Percentiles rank a stretch among this genome's conserved stretches.
phyloP scores from a whole-genome alignment of 1,139 yeast genomes.

The Pichia sp. region DNA sequence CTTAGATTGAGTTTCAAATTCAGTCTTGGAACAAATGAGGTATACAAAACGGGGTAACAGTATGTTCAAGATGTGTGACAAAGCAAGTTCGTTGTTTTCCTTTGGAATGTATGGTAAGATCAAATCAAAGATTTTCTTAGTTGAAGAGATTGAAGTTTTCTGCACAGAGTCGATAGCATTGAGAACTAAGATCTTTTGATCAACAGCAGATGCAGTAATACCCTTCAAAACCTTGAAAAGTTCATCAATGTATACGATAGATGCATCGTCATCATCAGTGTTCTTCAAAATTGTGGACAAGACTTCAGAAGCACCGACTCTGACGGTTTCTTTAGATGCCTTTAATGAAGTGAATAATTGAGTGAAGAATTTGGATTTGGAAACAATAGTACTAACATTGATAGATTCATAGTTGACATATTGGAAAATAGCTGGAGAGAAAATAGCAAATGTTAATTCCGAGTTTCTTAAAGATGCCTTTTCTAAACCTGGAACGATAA shows the following conservation, averaged over 20 bases:
- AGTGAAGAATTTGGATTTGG: conserved; percentile 46
- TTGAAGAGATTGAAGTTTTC: conserved; percentile 27
- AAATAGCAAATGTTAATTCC: conserved; percentile 58
- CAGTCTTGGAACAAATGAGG: conserved; percentile 14
- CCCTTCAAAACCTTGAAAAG: conserved; percentile 57
- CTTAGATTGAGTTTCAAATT: conserved; percentile 13
- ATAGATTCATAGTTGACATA: conserved; percentile 34
- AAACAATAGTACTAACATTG: conserved; percentile 40
- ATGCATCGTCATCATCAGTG: conserved; percentile 21
- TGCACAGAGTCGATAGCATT: conserved; percentile 38
- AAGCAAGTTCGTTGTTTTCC: conserved; percentile 72
- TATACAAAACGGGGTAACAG: conserved; percentile 44
- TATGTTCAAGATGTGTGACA: conserved; percentile 50
- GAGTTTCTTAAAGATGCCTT: conserved; percentile 82
- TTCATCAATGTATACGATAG: conserved; percentile 45
- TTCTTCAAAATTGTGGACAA: conserved; percentile 34
- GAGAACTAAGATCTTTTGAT: conserved; percentile 55
- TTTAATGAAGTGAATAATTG: conserved; percentile 67
- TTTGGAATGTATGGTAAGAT: conserved; percentile 56
- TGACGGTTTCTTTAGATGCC: conserved; percentile 66
- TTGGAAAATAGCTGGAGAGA: conserved; percentile 49
- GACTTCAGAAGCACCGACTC: conserved; percentile 50
- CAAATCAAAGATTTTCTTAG: conserved; percentile 40
- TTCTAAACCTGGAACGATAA: conserved; percentile 62
- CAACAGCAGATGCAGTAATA: conserved; percentile 54